Evolutionary conservation across 176 grass and related monocot genomes (phyloP).

Genomic region (Rhynchospora tenuis): DNA sequence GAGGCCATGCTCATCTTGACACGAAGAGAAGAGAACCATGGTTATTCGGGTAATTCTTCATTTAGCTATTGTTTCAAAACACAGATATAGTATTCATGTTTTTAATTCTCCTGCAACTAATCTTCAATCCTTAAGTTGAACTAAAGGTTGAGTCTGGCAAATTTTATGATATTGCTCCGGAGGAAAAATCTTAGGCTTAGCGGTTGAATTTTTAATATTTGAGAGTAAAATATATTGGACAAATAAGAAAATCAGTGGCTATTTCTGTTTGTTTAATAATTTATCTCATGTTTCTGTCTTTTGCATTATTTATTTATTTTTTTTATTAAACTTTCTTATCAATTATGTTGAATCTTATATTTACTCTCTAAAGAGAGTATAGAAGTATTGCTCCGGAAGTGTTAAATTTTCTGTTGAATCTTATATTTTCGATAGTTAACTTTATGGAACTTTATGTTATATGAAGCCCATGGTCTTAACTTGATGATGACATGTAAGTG

Average conservation of each 20-base stretch:
- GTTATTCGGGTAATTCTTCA: constrained; percentile 79
- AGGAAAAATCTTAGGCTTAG: background rate
- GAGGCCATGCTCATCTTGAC: constrained; percentile 91
- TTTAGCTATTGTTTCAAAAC: background rate
- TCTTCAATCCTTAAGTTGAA: background rate
- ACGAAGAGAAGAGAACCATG: constrained; percentile 96
- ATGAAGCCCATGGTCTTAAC: background rate
- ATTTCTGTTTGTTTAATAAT: background rate
- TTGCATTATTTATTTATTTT: background rate
- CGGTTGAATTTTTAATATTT: background rate
- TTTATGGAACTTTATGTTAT: background rate
- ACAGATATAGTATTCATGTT: background rate
- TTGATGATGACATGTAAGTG: background rate
- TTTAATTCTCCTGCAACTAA: background rate
- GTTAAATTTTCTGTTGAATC: background rate
- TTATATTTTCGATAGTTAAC: background rate
- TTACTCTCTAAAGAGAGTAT: too few relatives aligned
- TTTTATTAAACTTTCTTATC: background rate
- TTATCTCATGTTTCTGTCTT: background rate
- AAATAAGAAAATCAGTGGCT: background rate
- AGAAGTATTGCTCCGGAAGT: too few relatives aligned
- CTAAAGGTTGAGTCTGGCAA: background rate
- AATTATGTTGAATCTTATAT: too few relatives aligned
- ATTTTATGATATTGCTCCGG: background rate
- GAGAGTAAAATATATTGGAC: background rate